Base-by-base conservation (phyloP, 1,284 basidiomycete species). In the Trichosporon sp. region DNA sequence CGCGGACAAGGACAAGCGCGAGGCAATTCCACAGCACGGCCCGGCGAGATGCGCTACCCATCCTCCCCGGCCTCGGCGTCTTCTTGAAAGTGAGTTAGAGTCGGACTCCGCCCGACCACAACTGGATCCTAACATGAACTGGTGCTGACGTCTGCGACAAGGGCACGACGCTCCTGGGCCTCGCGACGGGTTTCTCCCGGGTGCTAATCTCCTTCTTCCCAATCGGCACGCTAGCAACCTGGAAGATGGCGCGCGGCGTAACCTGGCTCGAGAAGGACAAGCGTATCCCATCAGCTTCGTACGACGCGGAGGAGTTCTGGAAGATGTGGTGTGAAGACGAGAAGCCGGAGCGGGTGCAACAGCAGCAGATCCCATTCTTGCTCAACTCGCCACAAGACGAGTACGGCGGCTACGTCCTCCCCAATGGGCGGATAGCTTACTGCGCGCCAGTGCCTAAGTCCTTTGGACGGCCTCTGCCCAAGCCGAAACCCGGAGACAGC, bases 161-260 rank as follows among this genome's bases (percentile, higher is more conserved):
- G 85, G 80, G 83, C 5, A 84, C 85, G 2, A 79, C 82, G 5
- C 29, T 77, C 10, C 66, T 80, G n/a, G 71, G 77, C 0, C 49
- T 68, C 13, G 71, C 72, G 13, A 79, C 77, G 2, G 70, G 73
- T 5, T 60, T 80, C 49, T 76, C 75, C 0, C 75, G 78, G 1
- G 67, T 79, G 34, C 68, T 80, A 49, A 74, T 81, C 60, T 79
- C 79, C 16, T 76, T 81, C 70, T 71, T 80, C 54, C 78, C 79
- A 10, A 65, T 79, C 14, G 74, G 73, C 10, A 73, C 74, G 14
- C 56, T 79, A 1, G 74, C 74, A 1, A 69, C 71, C 1, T 70
- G 77, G 37, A 69, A 66, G 5, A 62, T 73, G 11, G 63, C 61
- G 5, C 60, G 67, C 21, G 65, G 65, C 0, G 72, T 73, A 2